Conservation (phyloP, 2,329 filamentous ascomycete species). For the Epichloe festucae region DNA sequence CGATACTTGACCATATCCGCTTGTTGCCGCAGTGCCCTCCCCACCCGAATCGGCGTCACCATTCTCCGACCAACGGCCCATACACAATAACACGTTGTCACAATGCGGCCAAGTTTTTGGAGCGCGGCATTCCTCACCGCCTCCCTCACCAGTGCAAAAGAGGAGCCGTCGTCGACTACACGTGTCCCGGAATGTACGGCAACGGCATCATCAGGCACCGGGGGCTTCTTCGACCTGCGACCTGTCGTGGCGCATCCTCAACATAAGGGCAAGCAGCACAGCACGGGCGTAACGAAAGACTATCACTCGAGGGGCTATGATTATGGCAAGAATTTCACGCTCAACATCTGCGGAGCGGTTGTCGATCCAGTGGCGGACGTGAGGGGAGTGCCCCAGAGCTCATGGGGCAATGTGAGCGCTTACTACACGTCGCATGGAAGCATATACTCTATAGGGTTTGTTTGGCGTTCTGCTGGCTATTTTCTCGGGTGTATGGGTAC, state of each 20-base stretch:
- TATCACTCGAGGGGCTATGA: slow-evolving; percentile 61
- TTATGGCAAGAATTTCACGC: slow-evolving; percentile 67
- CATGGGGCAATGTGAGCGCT: slow-evolving; percentile 65
- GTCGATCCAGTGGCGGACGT: slow-evolving; percentile 51
- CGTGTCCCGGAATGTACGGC: slow-evolving; percentile 40
- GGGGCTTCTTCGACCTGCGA: slow-evolving; percentile 46
- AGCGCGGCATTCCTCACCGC: slow-evolving; percentile 24
- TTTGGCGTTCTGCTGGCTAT: slow-evolving; percentile 4
- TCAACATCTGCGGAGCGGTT: slow-evolving; percentile 72
- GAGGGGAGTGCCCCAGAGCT: slow-evolving; percentile 45
- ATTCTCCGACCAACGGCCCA: not conserved
- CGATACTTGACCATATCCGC: too few relatives aligned
- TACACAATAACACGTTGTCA: not conserved
- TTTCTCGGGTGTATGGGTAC: not conserved
- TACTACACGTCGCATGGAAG: slow-evolving; percentile 57
- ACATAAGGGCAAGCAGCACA: slow-evolving; percentile 31
- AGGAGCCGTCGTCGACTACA: slow-evolving; percentile 28
- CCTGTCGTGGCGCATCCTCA: slow-evolving; percentile 36
- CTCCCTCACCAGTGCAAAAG: slow-evolving; percentile 20
- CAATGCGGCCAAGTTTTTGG: slow-evolving; percentile 16
- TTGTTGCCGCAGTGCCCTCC: not conserved
- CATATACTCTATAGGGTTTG: slow-evolving; percentile 63
- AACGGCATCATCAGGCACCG: slow-evolving; percentile 38
- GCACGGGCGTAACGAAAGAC: slow-evolving; percentile 31
- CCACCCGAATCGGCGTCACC: not conserved